phyloP scores from a whole-genome alignment of 2,329 filamentous ascomycete genomes.

The Xylaria hypoxylon region DNA sequence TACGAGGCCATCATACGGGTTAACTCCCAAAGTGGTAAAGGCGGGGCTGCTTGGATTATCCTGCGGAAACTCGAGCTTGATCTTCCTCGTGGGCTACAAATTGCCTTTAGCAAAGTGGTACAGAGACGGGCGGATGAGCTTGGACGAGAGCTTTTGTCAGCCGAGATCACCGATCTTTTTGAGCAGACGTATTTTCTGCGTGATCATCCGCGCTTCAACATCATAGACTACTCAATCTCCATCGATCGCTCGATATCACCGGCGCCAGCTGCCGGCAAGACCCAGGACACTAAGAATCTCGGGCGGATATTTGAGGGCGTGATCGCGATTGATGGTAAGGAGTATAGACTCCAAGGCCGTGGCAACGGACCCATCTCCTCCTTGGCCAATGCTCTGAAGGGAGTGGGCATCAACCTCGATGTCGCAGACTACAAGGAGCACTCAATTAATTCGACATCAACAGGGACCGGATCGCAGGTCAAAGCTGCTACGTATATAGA shows the following conservation, averaged over 20 bases:
- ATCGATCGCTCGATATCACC: constrained; percentile 84
- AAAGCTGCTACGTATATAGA: constrained; percentile 98
- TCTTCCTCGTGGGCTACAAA: constrained; percentile 89
- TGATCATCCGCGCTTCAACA: constrained; percentile 83
- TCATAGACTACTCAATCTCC: constrained; percentile 92
- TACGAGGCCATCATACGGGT: constrained; percentile 98
- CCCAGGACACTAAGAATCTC: constrained; percentile 80
- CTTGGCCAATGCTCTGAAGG: constrained; percentile 82
- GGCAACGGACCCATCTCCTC: constrained; percentile 94
- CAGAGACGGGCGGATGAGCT: constrained; percentile 83
- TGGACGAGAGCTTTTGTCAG: constrained; percentile 84
- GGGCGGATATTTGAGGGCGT: constrained; percentile 87
- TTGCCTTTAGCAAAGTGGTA: constrained; percentile 89
- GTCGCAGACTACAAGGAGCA: constrained; percentile 97
- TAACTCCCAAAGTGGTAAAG: constrained; percentile 96
- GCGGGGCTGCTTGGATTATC: constrained; percentile 94
- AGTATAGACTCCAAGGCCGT: constrained; percentile 81
- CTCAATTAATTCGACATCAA: constrained; percentile 66
- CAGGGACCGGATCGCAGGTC: constrained; percentile 78
- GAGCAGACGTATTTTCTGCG: constrained; percentile 87
- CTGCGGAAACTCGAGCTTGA: constrained; percentile 89
- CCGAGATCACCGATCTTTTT: constrained; percentile 89
- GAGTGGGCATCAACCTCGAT: constrained; percentile 86
- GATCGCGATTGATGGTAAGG: constrained; percentile 81
- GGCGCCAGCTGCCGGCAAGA: constrained; percentile 73